phyloP scores from a whole-genome alignment of 1,284 basidiomycete species.

The Boletus mariae region DNA sequence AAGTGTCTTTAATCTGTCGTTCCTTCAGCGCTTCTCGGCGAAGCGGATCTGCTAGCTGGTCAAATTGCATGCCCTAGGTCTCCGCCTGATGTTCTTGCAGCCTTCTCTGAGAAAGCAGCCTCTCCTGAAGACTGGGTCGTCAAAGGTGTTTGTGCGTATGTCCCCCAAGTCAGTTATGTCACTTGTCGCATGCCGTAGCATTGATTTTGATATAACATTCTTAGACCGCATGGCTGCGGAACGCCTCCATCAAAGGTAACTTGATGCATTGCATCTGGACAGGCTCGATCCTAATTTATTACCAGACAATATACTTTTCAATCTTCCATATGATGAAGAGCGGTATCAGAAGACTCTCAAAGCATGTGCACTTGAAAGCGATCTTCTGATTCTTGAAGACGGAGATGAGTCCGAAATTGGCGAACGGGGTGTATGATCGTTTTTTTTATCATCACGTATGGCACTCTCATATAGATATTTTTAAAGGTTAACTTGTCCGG shows the following conservation, averaged over 20 bases:
- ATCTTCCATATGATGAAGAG: slow-evolving; percentile 73
- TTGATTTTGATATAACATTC: slow-evolving; percentile 1
- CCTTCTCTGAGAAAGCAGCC: slow-evolving; percentile 42
- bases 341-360: slow-evolving; percentile 51
- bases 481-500: slow-evolving; percentile 82
- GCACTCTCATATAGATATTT: neutral
- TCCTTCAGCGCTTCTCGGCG: slow-evolving; percentile 73
- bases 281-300: slow-evolving; percentile 8
- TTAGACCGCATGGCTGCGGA: slow-evolving; percentile 78
- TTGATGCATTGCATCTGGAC: slow-evolving; percentile 1
- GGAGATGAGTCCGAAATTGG: slow-evolving; percentile 92
- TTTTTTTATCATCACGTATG: neutral
- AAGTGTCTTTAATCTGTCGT: slow-evolving; percentile 14
- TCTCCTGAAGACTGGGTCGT: slow-evolving; percentile 72
- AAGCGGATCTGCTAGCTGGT: slow-evolving; percentile 82
- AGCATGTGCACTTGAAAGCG: slow-evolving; percentile 69
- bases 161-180: slow-evolving; percentile 68
- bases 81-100: slow-evolving; percentile 71
- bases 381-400: slow-evolving; percentile 90
- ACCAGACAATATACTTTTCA: slow-evolving; percentile 89
- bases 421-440: slow-evolving; percentile 66
- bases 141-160: slow-evolving; percentile 79
- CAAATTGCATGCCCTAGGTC: slow-evolving; percentile 81
- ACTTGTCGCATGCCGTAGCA: neutral
- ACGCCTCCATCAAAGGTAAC: slow-evolving; percentile 83